These are phyloP conservation scores for Tulasnella sp. DNA, from an alignment of 768 basidiomycete species.

Conservation along the genomic window DNA sequence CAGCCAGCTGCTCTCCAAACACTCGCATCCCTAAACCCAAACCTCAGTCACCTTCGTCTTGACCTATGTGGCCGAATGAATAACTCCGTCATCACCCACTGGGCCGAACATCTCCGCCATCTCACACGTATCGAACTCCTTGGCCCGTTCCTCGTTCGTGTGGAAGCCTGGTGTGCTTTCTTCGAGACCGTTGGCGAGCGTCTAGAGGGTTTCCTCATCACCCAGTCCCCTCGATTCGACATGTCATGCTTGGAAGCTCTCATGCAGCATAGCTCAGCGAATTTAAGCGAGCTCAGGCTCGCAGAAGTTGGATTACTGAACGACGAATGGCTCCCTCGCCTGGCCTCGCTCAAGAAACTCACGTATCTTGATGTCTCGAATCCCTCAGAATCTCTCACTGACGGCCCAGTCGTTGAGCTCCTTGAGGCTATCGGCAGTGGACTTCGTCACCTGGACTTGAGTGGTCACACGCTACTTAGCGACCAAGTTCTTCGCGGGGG, in stretches of 20 bases:
- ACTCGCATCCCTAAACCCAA: constrained; percentile 73
- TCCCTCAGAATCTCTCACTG: constrained; percentile 42
- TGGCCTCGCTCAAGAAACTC: constrained; percentile 40
- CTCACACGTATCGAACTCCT: constrained; percentile 69
- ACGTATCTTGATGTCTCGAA: constrained; percentile 60
- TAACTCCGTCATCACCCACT: constrained; percentile 45
- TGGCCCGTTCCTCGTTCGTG: constrained; percentile 77
- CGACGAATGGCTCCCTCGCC: constrained; percentile 49
- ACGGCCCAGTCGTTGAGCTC: constrained; percentile 46
- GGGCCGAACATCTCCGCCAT: constrained; percentile 51
- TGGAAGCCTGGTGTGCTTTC: constrained; percentile 63
- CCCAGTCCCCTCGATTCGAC: constrained; percentile 80
- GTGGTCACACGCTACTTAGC: constrained; percentile 52
- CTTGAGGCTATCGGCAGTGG: constrained; percentile 43
- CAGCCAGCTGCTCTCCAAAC: constrained; percentile 53
- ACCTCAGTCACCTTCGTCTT: constrained; percentile 65
- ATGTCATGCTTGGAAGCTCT: constrained; percentile 52
- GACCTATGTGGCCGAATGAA: constrained; percentile 81
- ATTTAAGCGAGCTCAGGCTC: constrained; percentile 63
- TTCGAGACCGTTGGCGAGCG: constrained; percentile 47
- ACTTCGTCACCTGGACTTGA: constrained; percentile 58
- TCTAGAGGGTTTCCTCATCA: constrained; percentile 66
- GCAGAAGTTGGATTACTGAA: constrained; percentile 64
- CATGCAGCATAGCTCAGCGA: constrained; percentile 38
- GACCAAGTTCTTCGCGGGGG: constrained; percentile 53